phyloP scores from a whole-genome alignment of 257 asterid species.

The Dorcoceras hygrometricum region DNA sequence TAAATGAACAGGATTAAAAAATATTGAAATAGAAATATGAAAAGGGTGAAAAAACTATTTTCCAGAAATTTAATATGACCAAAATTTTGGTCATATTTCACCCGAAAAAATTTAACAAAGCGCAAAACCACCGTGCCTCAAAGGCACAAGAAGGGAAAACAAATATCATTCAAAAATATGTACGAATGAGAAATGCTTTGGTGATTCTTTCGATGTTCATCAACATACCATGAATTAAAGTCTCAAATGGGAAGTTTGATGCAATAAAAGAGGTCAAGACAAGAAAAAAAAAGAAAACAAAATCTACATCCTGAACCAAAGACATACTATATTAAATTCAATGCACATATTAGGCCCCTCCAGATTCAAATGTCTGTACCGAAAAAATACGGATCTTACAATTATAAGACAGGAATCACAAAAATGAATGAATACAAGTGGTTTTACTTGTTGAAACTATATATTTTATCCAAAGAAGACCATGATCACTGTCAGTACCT shows the following conservation, averaged over 20 bases:
- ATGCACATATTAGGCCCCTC: not conserved
- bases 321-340: not conserved
- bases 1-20: too few species aligned
- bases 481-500: constrained; percentile 7
- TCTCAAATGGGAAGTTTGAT: not conserved
- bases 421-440: not conserved
- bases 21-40: too few species aligned
- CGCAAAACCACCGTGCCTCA: not conserved
- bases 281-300: too few species aligned
- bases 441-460: not conserved
- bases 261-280: not conserved
- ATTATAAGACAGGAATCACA: not conserved
- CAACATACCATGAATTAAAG: not conserved
- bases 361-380: not conserved
- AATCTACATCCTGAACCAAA: not conserved
- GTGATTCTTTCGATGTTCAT: not conserved
- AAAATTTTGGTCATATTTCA: too few species aligned
- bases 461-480: not conserved
- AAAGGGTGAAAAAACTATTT: too few species aligned
- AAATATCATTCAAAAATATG: not conserved
- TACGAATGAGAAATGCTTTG: not conserved
- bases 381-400: too few species aligned
- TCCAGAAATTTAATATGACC: too few species aligned
- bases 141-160: not conserved
- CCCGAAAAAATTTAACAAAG: not conserved